Conservation (phyloP, 2,329 filamentous ascomycete species). For the Hypoxylon sp. region DNA sequence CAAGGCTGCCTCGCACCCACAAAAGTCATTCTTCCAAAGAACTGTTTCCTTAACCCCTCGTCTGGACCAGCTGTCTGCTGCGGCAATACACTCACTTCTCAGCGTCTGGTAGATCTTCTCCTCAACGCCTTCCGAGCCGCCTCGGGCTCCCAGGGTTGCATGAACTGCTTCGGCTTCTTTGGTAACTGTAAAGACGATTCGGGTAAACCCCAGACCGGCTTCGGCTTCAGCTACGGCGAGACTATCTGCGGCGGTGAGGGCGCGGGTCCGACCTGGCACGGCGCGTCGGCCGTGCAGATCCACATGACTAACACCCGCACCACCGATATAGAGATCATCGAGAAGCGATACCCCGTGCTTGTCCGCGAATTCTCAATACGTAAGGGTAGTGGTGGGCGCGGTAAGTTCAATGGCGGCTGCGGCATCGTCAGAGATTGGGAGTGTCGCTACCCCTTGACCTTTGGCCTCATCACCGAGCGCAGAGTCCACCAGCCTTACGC, state of each 20-base stretch:
- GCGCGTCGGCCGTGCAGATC: slow-evolving; percentile 76
- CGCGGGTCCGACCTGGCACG: slow-evolving; percentile 76
- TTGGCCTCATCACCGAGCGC: slow-evolving; percentile 78
- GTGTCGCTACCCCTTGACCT: slow-evolving; percentile 77
- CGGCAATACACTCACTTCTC: slow-evolving; percentile 47
- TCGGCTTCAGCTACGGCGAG: slow-evolving; percentile 82
- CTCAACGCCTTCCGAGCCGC: slow-evolving; percentile 52
- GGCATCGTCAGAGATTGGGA: slow-evolving; percentile 80
- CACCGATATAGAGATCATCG: slow-evolving; percentile 79
- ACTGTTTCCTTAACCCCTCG: slow-evolving; percentile 55
- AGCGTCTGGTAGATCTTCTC: slow-evolving; percentile 44
- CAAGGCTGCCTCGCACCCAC: slow-evolving; percentile 74
- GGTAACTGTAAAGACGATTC: slow-evolving; percentile 48
- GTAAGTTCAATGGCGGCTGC: slow-evolving; percentile 75
- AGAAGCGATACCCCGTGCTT: slow-evolving; percentile 78
- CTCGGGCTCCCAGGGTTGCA: slow-evolving; percentile 82
- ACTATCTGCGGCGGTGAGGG: slow-evolving; percentile 81
- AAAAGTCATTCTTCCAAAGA: slow-evolving; percentile 48
- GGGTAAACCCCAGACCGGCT: slow-evolving; percentile 32
- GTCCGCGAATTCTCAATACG: slow-evolving; percentile 75
- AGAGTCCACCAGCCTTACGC: slow-evolving; percentile 81
- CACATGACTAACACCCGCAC: slow-evolving; percentile 85
- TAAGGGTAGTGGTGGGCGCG: slow-evolving; percentile 69
- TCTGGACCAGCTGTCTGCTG: slow-evolving; percentile 47
- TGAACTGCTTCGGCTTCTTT: slow-evolving; percentile 84